phyloP scores from a whole-genome alignment of 352 stramenopile species.

The Phytopythium aichiense region DNA sequence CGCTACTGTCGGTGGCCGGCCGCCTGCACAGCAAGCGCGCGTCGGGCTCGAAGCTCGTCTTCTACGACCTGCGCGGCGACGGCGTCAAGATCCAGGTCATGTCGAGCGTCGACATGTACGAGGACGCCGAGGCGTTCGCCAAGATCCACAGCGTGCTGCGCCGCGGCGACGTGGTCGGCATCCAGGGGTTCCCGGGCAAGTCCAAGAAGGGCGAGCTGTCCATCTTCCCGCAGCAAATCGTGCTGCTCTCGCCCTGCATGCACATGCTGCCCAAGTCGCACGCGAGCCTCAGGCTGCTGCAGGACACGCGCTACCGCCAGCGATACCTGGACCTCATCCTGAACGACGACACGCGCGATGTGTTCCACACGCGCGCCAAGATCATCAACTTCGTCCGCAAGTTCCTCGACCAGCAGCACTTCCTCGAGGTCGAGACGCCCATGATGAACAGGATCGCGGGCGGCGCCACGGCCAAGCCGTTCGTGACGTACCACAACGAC shows the following conservation, averaged over 20 bases:
- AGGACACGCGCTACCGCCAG: slow-evolving; percentile 88
- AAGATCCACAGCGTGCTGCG: slow-evolving; percentile 90
- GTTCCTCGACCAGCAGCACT: slow-evolving; percentile 92
- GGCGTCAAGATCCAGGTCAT: slow-evolving; percentile 97
- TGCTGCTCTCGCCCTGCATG: slow-evolving; percentile 81
- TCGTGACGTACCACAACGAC: slow-evolving; percentile 97
- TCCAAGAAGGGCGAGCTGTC: slow-evolving; percentile 98
- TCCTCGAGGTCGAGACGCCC: slow-evolving; percentile 98
- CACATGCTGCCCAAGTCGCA: slow-evolving; percentile 82
- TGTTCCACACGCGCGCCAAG: slow-evolving; percentile 92
- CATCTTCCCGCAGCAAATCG: slow-evolving; percentile 90
- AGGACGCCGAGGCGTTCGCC: slow-evolving; percentile 44
- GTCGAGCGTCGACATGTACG: slow-evolving; percentile 80
- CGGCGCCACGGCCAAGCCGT: slow-evolving; percentile 96
- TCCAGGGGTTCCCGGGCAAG: slow-evolving; percentile 93
- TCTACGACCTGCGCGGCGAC: slow-evolving; percentile 97
- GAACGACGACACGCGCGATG: slow-evolving; percentile 90
- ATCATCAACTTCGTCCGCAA: slow-evolving; percentile 94
- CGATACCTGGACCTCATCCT: slow-evolving; percentile 97
- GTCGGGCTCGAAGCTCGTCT: slow-evolving; percentile 96
- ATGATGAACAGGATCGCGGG: slow-evolving; percentile 95
- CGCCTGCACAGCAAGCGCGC: slow-evolving; percentile 94
- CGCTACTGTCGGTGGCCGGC: slow-evolving; percentile 91
- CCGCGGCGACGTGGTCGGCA: slow-evolving; percentile 96
- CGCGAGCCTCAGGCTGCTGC: slow-evolving; percentile 57